Evolutionary conservation across 2,329 filamentous ascomycete genomes (phyloP).

Genomic region (Fusarium sp.): DNA sequence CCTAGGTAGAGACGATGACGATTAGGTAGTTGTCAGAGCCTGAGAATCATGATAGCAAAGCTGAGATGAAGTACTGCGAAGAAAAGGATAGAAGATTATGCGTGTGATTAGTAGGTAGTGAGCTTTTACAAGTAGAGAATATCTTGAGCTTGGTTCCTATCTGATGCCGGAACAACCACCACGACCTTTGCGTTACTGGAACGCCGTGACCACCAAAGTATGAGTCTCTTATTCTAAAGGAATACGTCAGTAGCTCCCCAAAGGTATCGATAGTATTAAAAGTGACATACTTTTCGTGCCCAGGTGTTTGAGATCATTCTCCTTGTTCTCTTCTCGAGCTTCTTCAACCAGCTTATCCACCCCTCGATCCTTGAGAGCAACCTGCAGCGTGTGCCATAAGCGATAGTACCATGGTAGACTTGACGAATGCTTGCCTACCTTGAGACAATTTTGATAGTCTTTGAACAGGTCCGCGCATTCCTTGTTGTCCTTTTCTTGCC

Average conservation of each 20-base stretch:
- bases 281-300: conserved; percentile 55
- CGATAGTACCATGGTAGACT: not conserved
- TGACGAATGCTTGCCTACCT: conserved; percentile 70
- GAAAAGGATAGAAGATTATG: not conserved
- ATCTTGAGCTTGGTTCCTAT: conserved; percentile 1
- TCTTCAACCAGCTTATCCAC: conserved; percentile 95
- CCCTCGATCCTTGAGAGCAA: conserved; percentile 85
- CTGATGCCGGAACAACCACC: not conserved
- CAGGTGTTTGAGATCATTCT: conserved; percentile 75
- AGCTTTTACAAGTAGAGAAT: not conserved
- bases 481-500: conserved; percentile 80
- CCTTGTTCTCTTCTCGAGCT: conserved; percentile 86
- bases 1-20: conserved; percentile 26
- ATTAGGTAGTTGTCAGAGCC: not conserved
- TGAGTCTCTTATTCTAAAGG: conserved; percentile 21
- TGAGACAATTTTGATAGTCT: conserved; percentile 87
- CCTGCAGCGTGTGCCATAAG: conserved; percentile 21
- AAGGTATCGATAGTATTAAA: rapidly evolving
- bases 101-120: conserved; percentile 12
- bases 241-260: conserved; percentile 6
- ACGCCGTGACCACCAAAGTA: conserved; percentile 16
- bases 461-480: conserved; percentile 90
- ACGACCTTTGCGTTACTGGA: conserved; percentile 10
- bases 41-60: not conserved
- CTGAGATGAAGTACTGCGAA: not conserved